Percentiles rank a stretch among this genome's conserved stretches.
Evolutionary conservation across 768 basidiomycete genomes (phyloP).

Genomic region (Crucibulum laeve): DNA sequence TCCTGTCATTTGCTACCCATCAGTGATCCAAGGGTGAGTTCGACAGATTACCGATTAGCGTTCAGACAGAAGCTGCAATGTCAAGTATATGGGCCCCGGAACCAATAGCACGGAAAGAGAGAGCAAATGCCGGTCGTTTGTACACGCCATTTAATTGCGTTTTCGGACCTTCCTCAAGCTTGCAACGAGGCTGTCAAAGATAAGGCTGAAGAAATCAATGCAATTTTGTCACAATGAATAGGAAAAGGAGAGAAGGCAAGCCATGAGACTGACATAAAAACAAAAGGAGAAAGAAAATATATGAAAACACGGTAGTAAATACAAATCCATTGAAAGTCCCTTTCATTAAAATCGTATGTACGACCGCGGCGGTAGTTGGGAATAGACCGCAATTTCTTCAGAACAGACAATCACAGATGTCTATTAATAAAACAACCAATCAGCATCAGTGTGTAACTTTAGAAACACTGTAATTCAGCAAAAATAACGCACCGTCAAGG

Average conservation of each 20-base stretch:
- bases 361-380: not conserved
- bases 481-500: slow-evolving; percentile 54
- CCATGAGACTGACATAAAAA: not conserved
- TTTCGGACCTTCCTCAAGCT: too few species aligned
- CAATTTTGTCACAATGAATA: not conserved
- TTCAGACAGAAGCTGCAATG: too few species aligned
- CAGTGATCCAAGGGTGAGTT: too few species aligned
- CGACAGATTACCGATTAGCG: too few species aligned
- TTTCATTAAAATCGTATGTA: slow-evolving; percentile 1
- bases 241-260: not conserved
- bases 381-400: slow-evolving; percentile 13
- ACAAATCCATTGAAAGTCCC: not conserved
- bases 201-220: too few species aligned
- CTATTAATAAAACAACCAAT: slow-evolving; percentile 27
- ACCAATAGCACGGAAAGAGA: too few species aligned
- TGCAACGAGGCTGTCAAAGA: too few species aligned
- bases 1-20: too few species aligned
- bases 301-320: not conserved
- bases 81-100: too few species aligned
- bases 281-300: not conserved
- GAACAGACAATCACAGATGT: slow-evolving; percentile 75
- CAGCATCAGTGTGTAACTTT: not conserved
- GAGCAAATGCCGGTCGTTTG: too few species aligned
- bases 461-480: not conserved
- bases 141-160: too few species aligned